These are phyloP conservation scores for Golubevia pallescens DNA, from an alignment of 1,284 basidiomycete species.

Conservation along the genomic window DNA sequence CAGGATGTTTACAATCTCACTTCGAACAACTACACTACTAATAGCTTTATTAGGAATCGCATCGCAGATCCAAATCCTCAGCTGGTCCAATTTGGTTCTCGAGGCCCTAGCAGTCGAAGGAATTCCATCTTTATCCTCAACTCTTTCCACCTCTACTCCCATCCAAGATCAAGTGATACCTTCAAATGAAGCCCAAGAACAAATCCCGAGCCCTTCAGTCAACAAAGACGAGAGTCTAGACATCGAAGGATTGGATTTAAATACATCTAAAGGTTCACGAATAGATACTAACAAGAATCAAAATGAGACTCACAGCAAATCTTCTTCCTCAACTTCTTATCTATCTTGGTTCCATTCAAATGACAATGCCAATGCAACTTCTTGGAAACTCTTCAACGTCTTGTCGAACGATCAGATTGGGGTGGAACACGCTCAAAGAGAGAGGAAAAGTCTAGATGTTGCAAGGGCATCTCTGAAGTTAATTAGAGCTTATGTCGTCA, in stretches of 20 bases:
- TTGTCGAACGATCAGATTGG: not conserved
- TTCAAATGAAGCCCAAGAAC: not conserved
- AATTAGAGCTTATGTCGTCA: not conserved
- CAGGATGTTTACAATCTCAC: no score
- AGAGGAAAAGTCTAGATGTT: not conserved
- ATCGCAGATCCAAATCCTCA: slow-evolving; percentile 31
- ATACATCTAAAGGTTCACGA: no score
- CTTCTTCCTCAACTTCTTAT: not conserved
- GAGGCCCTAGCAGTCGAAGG: slow-evolving; percentile 24
- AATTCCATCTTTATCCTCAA: slow-evolving; percentile 5
- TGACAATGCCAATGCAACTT: not conserved
- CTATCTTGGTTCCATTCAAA: not conserved
- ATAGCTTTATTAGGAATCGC: slow-evolving; percentile 39
- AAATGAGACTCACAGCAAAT: not conserved
- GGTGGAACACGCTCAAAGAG: not conserved
- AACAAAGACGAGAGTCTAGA: slow-evolving; percentile 13
- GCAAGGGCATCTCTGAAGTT: not conserved
- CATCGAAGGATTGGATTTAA: slow-evolving; percentile 3
- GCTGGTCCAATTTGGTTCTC: slow-evolving; percentile 24
- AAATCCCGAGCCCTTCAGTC: slow-evolving; percentile 5
- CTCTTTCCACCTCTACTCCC: slow-evolving; percentile 2
- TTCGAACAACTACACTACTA: slow-evolving; percentile 29
- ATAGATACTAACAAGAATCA: not conserved
- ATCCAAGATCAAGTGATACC: slow-evolving; percentile 1
- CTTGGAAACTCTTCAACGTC: not conserved